Conservation (phyloP, 768 basidiomycete species). For the Pisolithus sp. region DNA sequence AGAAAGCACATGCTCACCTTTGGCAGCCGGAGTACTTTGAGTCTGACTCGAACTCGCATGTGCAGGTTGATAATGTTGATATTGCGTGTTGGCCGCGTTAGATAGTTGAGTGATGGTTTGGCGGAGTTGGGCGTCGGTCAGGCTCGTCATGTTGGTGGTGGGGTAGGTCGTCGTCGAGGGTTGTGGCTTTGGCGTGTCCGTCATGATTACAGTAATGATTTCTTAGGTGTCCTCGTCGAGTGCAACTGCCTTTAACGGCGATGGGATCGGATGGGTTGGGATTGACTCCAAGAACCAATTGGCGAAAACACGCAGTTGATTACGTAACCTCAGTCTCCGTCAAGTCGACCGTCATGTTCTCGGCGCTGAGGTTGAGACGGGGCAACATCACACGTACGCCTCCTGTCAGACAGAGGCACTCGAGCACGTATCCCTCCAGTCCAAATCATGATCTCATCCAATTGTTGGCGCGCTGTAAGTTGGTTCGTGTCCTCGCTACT, state of each 20-base stretch:
- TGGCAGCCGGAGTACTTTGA: conserved; percentile 16
- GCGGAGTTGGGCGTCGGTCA: conserved; percentile 58
- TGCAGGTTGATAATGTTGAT: conserved; percentile 29
- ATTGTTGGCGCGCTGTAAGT: conserved; percentile 38
- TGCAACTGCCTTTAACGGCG: background rate
- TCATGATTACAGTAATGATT: conserved; percentile 13
- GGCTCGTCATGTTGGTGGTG: conserved; percentile 32
- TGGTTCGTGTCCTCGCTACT: background rate
- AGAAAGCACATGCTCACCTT: conserved; percentile 14
- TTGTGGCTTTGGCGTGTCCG: conserved; percentile 18
- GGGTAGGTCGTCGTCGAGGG: conserved; percentile 25
- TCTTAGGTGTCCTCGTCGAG: background rate
- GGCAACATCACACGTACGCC: background rate
- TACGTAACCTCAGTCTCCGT: background rate
- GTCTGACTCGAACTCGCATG: conserved; percentile 1
- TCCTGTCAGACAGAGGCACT: conserved; percentile 1
- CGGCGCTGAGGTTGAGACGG: conserved; percentile 4
- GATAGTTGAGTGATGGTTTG: conserved; percentile 55
- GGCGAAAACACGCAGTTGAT: background rate
- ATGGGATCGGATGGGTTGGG: no score
- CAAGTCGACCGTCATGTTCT: conserved; percentile 12
- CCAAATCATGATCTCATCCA: conserved; percentile 35
- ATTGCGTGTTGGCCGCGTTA: conserved; percentile 32
- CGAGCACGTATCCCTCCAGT: conserved; percentile 10
- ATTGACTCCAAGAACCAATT: no score